Conservation (phyloP, 139 green algal species). For the Picochlorum sp. region DNA sequence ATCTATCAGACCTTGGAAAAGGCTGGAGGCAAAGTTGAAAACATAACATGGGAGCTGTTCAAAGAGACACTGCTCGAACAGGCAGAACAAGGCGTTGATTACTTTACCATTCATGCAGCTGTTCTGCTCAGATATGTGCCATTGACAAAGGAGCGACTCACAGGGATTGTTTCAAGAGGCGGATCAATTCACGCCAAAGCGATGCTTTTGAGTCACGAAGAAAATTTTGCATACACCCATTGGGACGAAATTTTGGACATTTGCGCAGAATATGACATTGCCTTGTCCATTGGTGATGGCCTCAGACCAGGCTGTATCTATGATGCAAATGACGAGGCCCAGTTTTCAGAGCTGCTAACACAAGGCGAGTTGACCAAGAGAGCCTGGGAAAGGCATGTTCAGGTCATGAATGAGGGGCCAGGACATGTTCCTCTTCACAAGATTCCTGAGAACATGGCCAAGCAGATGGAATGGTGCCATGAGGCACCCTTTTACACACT, state of each 20-base stretch:
- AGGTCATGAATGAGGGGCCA: constrained; percentile 94
- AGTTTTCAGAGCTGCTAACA: constrained; percentile 93
- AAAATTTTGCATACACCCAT: constrained; percentile 98
- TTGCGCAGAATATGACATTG: constrained; percentile 80
- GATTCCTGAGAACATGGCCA: constrained; percentile 91
- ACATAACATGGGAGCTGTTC: constrained; percentile 96
- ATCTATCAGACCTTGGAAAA: constrained; percentile 89
- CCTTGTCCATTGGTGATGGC: constrained; percentile 84
- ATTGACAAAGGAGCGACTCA: constrained; percentile 82
- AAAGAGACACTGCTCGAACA: constrained; percentile 80
- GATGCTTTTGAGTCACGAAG: constrained; percentile 77
- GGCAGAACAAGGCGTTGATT: constrained; percentile 93
- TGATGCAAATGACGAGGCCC: constrained; percentile 90
- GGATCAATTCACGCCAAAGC: constrained; percentile 95
- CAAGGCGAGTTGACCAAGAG: constrained; percentile 89
- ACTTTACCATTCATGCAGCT: constrained; percentile 96
- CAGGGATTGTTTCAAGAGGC: constrained; percentile 88
- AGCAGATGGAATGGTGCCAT: constrained; percentile 75
- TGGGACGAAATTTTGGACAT: constrained; percentile 99
- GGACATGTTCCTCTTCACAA: constrained; percentile 95
- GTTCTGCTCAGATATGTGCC: constrained; percentile 87
- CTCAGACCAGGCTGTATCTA: constrained; percentile 82
- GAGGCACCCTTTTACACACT: constrained; percentile 98
- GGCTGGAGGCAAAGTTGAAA: constrained; percentile 63
- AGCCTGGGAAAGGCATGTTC: constrained; percentile 89